Percentiles rank a stretch among this genome's conserved stretches.
These are phyloP conservation scores for Biscogniauxia marginata DNA, from an alignment of 2,329 filamentous ascomycete species.

Conservation along the genomic window DNA sequence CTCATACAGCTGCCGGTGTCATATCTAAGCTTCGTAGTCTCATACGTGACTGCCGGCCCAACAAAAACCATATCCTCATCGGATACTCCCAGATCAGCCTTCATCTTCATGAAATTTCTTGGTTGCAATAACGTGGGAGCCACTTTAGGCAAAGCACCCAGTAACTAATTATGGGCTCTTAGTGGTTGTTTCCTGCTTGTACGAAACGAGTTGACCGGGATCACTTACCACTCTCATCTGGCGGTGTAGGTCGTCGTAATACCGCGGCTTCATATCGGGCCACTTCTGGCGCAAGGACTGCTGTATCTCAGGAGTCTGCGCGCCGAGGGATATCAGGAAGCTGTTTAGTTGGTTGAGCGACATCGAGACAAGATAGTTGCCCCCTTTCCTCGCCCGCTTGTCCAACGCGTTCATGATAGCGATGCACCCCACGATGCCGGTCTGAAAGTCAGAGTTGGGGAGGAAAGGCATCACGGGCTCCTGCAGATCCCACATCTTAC, in stretches of 20 bases:
- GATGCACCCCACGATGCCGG: slow-evolving; percentile 30
- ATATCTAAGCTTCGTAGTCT: slow-evolving; percentile 28
- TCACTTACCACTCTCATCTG: slow-evolving; percentile 30
- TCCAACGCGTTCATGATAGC: slow-evolving; percentile 30
- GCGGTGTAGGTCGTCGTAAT: slow-evolving; percentile 33
- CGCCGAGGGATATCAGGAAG: slow-evolving; percentile 31
- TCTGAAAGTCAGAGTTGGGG: slow-evolving; percentile 33
- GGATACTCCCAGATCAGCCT: slow-evolving; percentile 27
- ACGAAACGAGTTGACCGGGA: background rate
- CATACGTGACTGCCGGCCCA: slow-evolving; percentile 28
- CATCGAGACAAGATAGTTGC: slow-evolving; percentile 31
- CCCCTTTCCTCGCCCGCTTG: slow-evolving; percentile 22
- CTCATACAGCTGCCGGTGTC: slow-evolving; percentile 31
- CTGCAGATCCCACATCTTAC: slow-evolving; percentile 28
- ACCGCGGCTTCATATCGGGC: slow-evolving; percentile 26
- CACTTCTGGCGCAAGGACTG: slow-evolving; percentile 24
- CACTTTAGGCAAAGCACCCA: slow-evolving; percentile 20
- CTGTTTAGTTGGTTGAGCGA: slow-evolving; percentile 32
- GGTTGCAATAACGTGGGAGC: slow-evolving; percentile 23
- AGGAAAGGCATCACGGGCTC: slow-evolving; percentile 32
- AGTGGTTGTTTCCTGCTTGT: background rate
- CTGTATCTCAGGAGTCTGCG: slow-evolving; percentile 24
- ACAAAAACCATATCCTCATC: slow-evolving; percentile 32
- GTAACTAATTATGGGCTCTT: slow-evolving; percentile 15
- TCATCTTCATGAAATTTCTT: slow-evolving; percentile 25